These are phyloP conservation scores for Penicillium antarcticum DNA, from an alignment of 495 filamentous ascomycete genomes.

Conservation along the genomic window DNA sequence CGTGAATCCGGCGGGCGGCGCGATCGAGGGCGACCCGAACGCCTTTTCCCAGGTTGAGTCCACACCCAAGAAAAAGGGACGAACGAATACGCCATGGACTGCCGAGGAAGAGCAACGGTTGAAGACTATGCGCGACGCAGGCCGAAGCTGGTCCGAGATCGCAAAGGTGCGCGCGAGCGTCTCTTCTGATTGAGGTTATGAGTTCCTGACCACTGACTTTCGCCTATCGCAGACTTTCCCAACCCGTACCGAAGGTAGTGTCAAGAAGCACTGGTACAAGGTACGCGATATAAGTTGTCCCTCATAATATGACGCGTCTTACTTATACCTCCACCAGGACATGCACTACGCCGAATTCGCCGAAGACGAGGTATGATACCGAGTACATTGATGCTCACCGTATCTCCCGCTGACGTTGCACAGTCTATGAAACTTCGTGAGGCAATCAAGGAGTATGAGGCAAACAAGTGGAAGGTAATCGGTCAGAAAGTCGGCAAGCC, in stretches of 20 bases:
- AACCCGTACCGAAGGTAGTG: slow-evolving; percentile 87
- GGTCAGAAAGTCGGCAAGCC: slow-evolving; percentile 96
- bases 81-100: slow-evolving; percentile 98
- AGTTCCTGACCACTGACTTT: slow-evolving; percentile 19
- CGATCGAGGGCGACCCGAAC: slow-evolving; percentile 30
- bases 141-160: slow-evolving; percentile 94
- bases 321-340: slow-evolving; percentile 55
- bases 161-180: slow-evolving; percentile 65
- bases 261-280: slow-evolving; percentile 99
- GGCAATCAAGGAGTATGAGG: slow-evolving; percentile 98
- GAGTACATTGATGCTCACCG: slow-evolving; percentile 1
- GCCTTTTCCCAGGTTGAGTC: slow-evolving; percentile 35
- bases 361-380: slow-evolving; percentile 81
- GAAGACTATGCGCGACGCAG: slow-evolving; percentile 89
- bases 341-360: slow-evolving; percentile 99
- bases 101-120: slow-evolving; percentile 88
- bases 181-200: neutral
- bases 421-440: slow-evolving; percentile 81
- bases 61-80: slow-evolving; percentile 79
- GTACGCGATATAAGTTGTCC: slow-evolving; percentile 42
- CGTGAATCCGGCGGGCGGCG: slow-evolving; percentile 22
- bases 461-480: slow-evolving; percentile 97
- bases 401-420: slow-evolving; percentile 28
- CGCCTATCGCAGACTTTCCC: slow-evolving; percentile 74
- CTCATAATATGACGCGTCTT: slow-evolving; percentile 1